Evolutionary conservation across 331 rosid genomes (phyloP), one percentile per base, ranked within the genome.

Genomic region (Ulmus americana): DNA sequence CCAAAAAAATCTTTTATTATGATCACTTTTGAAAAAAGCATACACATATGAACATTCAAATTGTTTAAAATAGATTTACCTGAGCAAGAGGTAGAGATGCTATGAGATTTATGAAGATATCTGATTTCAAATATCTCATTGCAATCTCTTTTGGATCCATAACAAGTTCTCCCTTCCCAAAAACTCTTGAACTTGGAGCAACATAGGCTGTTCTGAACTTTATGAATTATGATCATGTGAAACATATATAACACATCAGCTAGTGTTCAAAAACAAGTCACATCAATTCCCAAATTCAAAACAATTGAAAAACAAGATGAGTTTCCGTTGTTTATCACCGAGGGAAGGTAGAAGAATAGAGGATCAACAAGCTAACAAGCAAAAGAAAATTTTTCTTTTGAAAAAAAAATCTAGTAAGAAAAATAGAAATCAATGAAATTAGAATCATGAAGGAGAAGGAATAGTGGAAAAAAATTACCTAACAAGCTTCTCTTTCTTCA

Each of bases 51-150:
- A 28, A 28, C 35, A 3, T 3, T 5, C 22, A 12, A 50, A 20
- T 42, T 12, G 7, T 20, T 20, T 20, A 39, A 47, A 55, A 45
- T 8, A n/a, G 47, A 40, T 45, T 55, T 79, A 88, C 97, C 97
- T 92, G 97, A 10, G 97, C 95, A 80, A 92, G 96, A 74, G 97
- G 97, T 58, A 86, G 72, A 8, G 94, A 59, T 51, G 96, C 96
- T 18, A 85, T 64, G 75, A 86, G 83, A 83, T 92, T 94, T 60
- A 92, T 56, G 77, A 80, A 72, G 80, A 88, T 88, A 52, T 88
- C 86, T 0, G 96, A 80, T 73, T 77, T 81, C 72, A 88, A 59
- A 65, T 92, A 88, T 55, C 97, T 59, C 8, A 50, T 72, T 0
- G 86, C 86, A 67, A 92, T 92, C 79, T 70, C 64, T 48, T 65